These are phyloP conservation scores for Melaleuca alternifolia DNA, from an alignment of 345 rosid genomes.

Conservation along the genomic window DNA sequence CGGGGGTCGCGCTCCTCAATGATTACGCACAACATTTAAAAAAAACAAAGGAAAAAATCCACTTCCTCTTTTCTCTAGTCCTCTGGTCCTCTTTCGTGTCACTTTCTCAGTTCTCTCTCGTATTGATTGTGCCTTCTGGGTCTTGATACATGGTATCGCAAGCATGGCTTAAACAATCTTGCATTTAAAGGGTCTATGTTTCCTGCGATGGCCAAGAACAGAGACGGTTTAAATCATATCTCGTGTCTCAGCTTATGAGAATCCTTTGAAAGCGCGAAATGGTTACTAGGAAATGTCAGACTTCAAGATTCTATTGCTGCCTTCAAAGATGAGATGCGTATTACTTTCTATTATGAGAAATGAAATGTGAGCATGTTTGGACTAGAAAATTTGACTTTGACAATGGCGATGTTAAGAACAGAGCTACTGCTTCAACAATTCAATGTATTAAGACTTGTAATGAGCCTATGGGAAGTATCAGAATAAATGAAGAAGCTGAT, in stretches of 20 bases:
- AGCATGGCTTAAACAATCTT: not conserved
- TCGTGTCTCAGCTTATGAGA: not conserved
- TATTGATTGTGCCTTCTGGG: too few relatives aligned
- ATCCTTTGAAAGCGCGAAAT: not conserved
- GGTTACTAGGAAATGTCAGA: not conserved
- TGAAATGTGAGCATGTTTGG: not conserved
- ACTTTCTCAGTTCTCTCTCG: too few relatives aligned
- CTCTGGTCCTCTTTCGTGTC: too few relatives aligned
- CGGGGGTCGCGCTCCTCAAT: too few relatives aligned
- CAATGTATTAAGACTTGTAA: too few relatives aligned
- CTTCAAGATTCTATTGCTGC: not conserved
- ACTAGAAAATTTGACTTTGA: not conserved
- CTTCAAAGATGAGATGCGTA: not conserved
- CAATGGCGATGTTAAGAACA: too few relatives aligned
- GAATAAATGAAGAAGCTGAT: too few relatives aligned
- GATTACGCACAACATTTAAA: too few relatives aligned
- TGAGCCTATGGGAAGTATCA: too few relatives aligned
- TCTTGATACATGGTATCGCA: not conserved
- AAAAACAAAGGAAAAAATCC: too few relatives aligned
- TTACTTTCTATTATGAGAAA: not conserved
- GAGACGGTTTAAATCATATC: not conserved
- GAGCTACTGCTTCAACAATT: too few relatives aligned
- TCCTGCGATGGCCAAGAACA: not conserved
- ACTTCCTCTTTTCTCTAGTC: too few relatives aligned
- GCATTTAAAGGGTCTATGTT: not conserved